Evolutionary conservation across 495 filamentous ascomycete species (phyloP).

Genomic region (Chaetomium cochliodes): DNA sequence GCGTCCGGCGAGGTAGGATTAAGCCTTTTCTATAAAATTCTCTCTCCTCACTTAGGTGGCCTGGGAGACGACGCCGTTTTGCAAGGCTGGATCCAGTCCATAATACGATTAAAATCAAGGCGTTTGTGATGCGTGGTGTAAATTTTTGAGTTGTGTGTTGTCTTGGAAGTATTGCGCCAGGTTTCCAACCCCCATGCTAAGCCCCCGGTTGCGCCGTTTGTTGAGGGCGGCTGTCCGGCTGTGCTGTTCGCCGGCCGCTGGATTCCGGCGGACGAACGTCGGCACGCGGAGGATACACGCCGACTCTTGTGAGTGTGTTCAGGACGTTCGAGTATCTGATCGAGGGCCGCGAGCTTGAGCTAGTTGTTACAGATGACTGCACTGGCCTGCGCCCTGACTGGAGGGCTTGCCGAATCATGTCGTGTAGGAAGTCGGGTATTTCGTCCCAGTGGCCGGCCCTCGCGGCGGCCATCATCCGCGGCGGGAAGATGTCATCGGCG

Average conservation of each 20-base stretch:
- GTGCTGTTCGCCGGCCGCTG: neutral
- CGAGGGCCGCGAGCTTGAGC: slow-evolving; percentile 9
- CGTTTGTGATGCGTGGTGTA: neutral
- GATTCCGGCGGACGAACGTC: neutral
- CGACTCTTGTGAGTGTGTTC: slow-evolving; percentile 14
- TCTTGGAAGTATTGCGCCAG: neutral
- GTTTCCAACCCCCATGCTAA: neutral
- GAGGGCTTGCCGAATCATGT: slow-evolving; percentile 45
- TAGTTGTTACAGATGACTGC: slow-evolving; percentile 12
- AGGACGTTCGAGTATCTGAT: slow-evolving; percentile 19
- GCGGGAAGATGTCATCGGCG: slow-evolving; percentile 43
- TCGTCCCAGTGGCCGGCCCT: slow-evolving; percentile 53
- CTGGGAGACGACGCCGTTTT: neutral
- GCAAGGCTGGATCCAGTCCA: slow-evolving; percentile 17
- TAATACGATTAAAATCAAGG: slow-evolving; percentile 19
- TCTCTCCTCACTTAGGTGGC: neutral
- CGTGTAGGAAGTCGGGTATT: slow-evolving; percentile 50
- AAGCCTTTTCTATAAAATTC: neutral
- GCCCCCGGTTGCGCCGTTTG: slow-evolving; percentile 11
- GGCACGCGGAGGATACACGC: slow-evolving; percentile 6
- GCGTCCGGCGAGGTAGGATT: neutral
- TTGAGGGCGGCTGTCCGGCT: neutral
- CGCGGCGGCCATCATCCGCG: slow-evolving; percentile 45
- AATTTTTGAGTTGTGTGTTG: neutral
- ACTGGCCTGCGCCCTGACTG: slow-evolving; percentile 21